phyloP scores from a whole-genome alignment of 2,329 filamentous ascomycete species.

The Colletotrichum orbiculare region DNA sequence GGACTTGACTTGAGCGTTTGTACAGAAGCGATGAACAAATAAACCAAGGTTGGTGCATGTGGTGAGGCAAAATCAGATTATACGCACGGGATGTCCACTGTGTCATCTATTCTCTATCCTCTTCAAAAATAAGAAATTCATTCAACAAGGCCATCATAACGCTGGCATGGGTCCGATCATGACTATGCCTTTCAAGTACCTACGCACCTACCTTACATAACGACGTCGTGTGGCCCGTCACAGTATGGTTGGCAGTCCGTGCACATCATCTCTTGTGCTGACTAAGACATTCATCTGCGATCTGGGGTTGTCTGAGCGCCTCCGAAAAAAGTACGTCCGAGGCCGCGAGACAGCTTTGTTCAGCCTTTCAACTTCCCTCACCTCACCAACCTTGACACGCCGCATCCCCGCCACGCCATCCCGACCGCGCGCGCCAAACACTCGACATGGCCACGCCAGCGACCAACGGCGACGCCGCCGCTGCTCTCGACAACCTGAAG shows the following conservation, averaged over 20 bases:
- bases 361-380: conserved; percentile 20
- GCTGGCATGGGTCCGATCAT: too few species aligned
- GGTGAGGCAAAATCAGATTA: too few species aligned
- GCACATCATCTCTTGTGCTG: background rate
- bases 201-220: too few species aligned
- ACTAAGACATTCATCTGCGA: conserved; percentile 15
- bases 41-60: too few species aligned
- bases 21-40: too few species aligned
- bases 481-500: conserved; percentile 74
- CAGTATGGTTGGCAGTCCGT: background rate
- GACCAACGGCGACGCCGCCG: conserved; percentile 64
- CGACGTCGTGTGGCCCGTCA: too few species aligned
- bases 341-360: background rate
- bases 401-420: conserved; percentile 31
- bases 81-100: too few species aligned
- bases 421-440: conserved; percentile 29
- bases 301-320: conserved; percentile 9
- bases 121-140: too few species aligned
- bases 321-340: conserved; percentile 19
- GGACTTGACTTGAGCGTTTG: too few species aligned
- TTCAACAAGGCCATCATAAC: too few species aligned
- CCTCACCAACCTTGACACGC: conserved; percentile 35
- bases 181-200: too few species aligned
- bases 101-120: too few species aligned
- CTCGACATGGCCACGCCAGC: conserved; percentile 51